Conservation (phyloP, 164 flowering plant genomes). For the Vitis rupestris region DNA sequence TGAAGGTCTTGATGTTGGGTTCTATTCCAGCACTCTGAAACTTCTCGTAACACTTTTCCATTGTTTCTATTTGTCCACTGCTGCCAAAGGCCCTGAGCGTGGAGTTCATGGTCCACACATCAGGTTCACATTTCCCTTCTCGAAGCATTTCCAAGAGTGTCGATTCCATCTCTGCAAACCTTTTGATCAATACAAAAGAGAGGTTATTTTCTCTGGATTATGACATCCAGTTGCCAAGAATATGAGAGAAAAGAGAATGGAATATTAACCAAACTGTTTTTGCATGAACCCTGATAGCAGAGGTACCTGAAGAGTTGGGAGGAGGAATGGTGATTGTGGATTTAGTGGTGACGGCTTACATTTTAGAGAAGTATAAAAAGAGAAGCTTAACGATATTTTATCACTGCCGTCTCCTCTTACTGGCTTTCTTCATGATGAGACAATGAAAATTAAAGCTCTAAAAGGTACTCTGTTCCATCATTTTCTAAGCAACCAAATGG, state of each 20-base stretch:
- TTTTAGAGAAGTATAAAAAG: too few relatives aligned
- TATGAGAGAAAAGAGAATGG: background rate
- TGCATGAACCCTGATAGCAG: too few relatives aligned
- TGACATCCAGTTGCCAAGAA: slow-evolving; percentile 10
- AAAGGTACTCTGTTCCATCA: background rate
- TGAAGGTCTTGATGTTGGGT: slow-evolving; percentile 87
- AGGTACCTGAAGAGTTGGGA: too few relatives aligned
- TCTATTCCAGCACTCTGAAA: slow-evolving; percentile 82
- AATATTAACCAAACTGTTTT: background rate
- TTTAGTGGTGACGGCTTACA: background rate
- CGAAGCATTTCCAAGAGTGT: slow-evolving; percentile 69
- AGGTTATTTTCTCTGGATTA: slow-evolving; percentile 11
- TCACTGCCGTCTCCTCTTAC: too few relatives aligned
- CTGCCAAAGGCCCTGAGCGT: slow-evolving; percentile 89
- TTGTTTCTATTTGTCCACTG: slow-evolving; percentile 86
- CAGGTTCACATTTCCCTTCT: slow-evolving; percentile 62
- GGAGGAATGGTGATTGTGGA: too few relatives aligned
- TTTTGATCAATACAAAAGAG: slow-evolving; percentile 22
- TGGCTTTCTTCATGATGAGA: background rate
- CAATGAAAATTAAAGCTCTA: background rate
- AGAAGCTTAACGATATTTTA: too few relatives aligned
- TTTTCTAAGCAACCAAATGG: slow-evolving; percentile 16
- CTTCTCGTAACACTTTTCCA: slow-evolving; percentile 96
- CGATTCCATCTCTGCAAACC: slow-evolving; percentile 89
- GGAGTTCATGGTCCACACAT: slow-evolving; percentile 98